phyloP scores from a whole-genome alignment of 2,329 filamentous ascomycete genomes.

The Stagonosporopsis chrysanthemi region DNA sequence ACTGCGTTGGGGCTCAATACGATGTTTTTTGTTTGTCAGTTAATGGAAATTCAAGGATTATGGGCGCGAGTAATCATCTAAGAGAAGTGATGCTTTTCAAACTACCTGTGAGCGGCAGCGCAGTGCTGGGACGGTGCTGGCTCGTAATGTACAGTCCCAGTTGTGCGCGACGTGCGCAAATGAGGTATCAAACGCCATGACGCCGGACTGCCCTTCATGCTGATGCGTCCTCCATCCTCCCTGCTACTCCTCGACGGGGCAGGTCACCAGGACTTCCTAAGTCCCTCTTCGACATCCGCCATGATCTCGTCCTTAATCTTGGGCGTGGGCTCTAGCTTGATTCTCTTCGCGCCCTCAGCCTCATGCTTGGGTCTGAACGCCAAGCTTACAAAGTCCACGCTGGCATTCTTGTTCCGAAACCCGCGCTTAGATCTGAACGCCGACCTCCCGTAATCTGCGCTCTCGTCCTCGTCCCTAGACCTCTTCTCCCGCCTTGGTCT shows the following conservation, averaged over 20 bases:
- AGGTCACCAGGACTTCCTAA: neutral
- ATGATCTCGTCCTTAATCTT: neutral
- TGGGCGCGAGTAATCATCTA: too few relatives aligned
- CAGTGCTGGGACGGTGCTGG: neutral
- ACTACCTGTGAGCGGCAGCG: constrained; percentile 13
- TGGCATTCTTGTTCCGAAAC: too few relatives aligned
- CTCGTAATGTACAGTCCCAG: constrained; percentile 26
- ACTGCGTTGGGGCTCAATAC: constrained; percentile 8
- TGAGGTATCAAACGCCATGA: constrained; percentile 31
- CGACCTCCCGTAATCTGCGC: too few relatives aligned
- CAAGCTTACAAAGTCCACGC: too few relatives aligned
- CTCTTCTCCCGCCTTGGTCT: neutral
- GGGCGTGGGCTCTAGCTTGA: neutral
- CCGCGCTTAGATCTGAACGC: too few relatives aligned
- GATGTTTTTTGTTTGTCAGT: constrained; percentile 4
- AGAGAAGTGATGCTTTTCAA: constrained; percentile 1
- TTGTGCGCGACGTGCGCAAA: constrained; percentile 14
- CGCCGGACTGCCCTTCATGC: constrained; percentile 15
- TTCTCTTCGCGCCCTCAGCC: too few relatives aligned
- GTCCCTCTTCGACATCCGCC: neutral
- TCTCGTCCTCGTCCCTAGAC: neutral
- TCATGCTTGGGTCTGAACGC: too few relatives aligned
- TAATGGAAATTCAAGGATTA: too few relatives aligned
- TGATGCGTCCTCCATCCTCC: neutral
- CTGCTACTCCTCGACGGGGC: neutral